Percentiles rank a stretch among this genome's conserved stretches.
These are phyloP conservation scores for Kwoniella mangroviensis DNA, from an alignment of 768 basidiomycete genomes.

Conservation along the genomic window DNA sequence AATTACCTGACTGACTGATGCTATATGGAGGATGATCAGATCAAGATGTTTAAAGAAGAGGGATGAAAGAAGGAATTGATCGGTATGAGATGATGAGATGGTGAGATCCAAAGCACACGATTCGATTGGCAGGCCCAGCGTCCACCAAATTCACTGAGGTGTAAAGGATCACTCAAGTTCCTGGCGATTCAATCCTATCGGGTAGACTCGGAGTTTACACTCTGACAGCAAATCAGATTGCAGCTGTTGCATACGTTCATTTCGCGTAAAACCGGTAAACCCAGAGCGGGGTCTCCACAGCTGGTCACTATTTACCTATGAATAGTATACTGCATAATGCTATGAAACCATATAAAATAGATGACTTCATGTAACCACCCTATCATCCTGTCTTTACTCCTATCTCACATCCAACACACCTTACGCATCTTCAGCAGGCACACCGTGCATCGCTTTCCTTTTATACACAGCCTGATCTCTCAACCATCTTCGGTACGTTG, in stretches of 20 bases:
- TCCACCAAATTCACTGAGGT: constrained; percentile 1
- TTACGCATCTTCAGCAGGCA: constrained; percentile 46
- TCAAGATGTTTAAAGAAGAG: neutral
- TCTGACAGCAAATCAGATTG: constrained; percentile 10
- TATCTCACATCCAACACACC: neutral
- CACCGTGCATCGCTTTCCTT: constrained; percentile 58
- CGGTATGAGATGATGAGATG: neutral
- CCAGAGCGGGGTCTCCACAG: constrained; percentile 2
- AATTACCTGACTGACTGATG: neutral
- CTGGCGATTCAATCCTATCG: constrained; percentile 6
- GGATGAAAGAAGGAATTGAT: constrained; percentile 6
- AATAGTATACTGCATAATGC: neutral
- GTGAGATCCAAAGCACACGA: constrained; percentile 4
- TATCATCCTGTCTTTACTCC: neutral
- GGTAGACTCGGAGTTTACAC: constrained; percentile 11
- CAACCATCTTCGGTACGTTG: constrained; percentile 57
- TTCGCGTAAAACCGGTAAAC: neutral
- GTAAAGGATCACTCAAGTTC: neutral
- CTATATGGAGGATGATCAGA: neutral
- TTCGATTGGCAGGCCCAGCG: constrained; percentile 4
- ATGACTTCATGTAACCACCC: too few relatives aligned
- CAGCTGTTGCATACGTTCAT: constrained; percentile 14
- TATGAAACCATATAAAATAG: too few relatives aligned
- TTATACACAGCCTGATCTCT: constrained; percentile 58
- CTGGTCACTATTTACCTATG: neutral